Evolutionary conservation across 2,329 filamentous ascomycete species (phyloP), one percentile per base, ranked within the genome.

Genomic region (Bipolaris gigantea): DNA sequence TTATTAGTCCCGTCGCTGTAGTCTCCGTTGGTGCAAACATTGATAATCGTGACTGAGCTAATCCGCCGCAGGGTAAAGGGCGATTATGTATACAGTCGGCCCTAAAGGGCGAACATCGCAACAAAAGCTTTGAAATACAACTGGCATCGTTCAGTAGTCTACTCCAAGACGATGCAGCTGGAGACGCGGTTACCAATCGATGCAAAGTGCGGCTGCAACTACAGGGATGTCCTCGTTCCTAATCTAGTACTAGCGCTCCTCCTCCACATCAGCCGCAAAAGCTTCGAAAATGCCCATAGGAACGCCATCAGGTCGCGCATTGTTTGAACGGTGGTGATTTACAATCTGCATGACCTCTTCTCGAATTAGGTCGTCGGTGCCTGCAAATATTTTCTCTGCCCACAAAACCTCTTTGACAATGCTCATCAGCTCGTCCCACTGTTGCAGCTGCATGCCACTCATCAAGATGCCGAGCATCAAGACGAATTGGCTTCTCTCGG

Each of bases 321-420:
- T 43, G 15, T 48, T 42, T 36, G 54, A 50, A 4, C 49, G 36
- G 32, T 46, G 47, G 15, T 60, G 59, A n/a, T 49, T 44, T 5
- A 64, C 42, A 40, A 66, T 63, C 5, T 61, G 43, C 61, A 70
- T 59, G 16, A 70, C 64, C 32, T 69, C 66, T 18, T 66, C 59
- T n/a, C 58, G 55, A 21, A 72, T 57, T 33, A 60, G 38, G 5
- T 63, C 57, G 13, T 70, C 65, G 18, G 56, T 66, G 10, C 60
- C 58, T 33, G 43, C 52, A 52, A 64, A 70, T 9, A 70, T 52
- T n/a, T 49, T 53, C 8, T 72, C 68, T 10, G 67, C 62, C 69
- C 70, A 72, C n/a, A 71, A 32, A 5, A 72, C 64, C 16, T 53
- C 47, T 38, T 70, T 69, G 5, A 71, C 57, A 18, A 66, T 43